These are phyloP conservation scores for Bolboschoenus planiculmis DNA, from an alignment of 176 grass and related monocot species.

Conservation along the genomic window DNA sequence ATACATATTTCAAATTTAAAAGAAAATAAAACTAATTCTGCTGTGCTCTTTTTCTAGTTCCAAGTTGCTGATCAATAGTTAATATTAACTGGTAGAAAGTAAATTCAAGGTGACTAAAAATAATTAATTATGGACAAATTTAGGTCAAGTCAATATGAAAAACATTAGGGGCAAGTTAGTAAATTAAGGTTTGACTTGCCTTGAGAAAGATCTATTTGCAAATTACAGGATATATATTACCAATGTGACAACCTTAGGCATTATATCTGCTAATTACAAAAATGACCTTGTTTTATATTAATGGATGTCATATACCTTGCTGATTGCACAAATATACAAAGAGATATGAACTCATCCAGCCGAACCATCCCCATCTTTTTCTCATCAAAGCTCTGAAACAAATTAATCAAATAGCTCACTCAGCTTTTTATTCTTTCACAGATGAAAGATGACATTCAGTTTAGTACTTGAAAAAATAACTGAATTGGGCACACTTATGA, in stretches of 20 bases:
- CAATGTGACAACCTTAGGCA: background rate
- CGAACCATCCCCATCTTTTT: slow-evolving; percentile 76
- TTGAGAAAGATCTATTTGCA: background rate
- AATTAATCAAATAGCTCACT: background rate
- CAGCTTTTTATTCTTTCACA: background rate
- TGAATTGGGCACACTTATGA: background rate
- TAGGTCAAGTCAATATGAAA: background rate
- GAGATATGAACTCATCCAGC: slow-evolving; percentile 78
- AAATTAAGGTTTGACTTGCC: background rate
- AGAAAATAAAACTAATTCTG: background rate
- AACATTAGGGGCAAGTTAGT: background rate
- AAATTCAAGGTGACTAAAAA: background rate
- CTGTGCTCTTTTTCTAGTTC: background rate
- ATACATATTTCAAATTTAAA: background rate
- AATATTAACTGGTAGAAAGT: background rate
- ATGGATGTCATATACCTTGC: slow-evolving; percentile 41
- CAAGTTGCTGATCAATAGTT: background rate
- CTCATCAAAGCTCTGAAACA: slow-evolving; percentile 75
- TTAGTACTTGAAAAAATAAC: background rate
- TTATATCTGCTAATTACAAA: background rate
- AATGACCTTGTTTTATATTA: background rate
- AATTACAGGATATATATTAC: background rate
- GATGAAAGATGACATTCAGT: background rate
- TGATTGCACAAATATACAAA: slow-evolving; percentile 87
- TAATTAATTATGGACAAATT: background rate